Evolutionary conservation across 2,329 filamentous ascomycete species (phyloP), one percentile per base, ranked within the genome.

Genomic region (Aspergillus caelatus): DNA sequence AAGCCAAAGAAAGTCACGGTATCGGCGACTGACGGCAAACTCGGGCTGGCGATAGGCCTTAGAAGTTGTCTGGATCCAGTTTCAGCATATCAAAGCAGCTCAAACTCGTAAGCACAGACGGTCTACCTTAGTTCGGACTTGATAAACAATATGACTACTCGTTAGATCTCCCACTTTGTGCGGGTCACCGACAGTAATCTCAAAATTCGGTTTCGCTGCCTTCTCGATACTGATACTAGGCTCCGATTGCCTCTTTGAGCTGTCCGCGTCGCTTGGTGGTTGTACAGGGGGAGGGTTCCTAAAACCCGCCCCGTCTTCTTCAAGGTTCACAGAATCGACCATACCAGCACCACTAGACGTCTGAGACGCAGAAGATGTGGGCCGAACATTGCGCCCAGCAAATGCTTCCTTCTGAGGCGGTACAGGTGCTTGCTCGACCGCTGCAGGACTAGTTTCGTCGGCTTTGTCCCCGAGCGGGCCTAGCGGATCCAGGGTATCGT

Each of bases 111-210:
- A 19, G 16, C 16, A 28, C 46, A 23, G 6, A n/a, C 23, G 43
- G 55, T 63, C 77, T 84, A 95, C 92, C 88, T 91, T 95, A 63
- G 95, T 99, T 73, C 91, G 87, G 68, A 99, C 95, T 72, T 93
- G 93, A 80, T 99, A 99, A 55, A 98, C 95, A 68, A 97, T 99
- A 78, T 99, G 95, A 67, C 94, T 97, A 78, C 92, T 97, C 10
- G 95, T 97, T 77, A 98, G 80, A 79, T 98, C 95, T 64, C 95
- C 95, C 69, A 99, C 94, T 82, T 98, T 99, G 80, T 97, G 94
- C 61, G 95, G 95, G 80, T 99, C 95, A 62, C 95, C 95, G 26
- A 99, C 95, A 3, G 86, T 89, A 72, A 99, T 98, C 57, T 92
- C 83, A 79, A 98, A 99, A 48, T 84, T 91, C 6, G 95, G 95